Evolutionary conservation across 805 yeast genomes (phyloP).

Genomic region (Kazachstania martiniae): DNA sequence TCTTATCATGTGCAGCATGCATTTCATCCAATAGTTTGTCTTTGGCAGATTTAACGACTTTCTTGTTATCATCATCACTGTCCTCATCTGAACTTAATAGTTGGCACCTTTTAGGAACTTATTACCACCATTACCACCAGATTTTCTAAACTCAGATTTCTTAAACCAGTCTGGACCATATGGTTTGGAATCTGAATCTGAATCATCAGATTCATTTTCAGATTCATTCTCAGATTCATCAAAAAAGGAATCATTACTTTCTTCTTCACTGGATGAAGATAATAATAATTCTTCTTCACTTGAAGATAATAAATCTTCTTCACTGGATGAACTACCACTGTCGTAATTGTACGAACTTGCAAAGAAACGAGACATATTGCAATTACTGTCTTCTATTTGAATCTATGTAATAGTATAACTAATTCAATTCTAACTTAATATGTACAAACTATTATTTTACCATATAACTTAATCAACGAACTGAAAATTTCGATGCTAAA

Average conservation of each 20-base stretch:
- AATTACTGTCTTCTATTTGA: too few species aligned
- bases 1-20: conserved; percentile 49
- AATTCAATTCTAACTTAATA: too few species aligned
- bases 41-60: conserved; percentile 85
- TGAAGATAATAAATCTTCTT: conserved; percentile 34
- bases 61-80: conserved; percentile 59
- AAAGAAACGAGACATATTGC: conserved; percentile 97
- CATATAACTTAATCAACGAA: too few species aligned
- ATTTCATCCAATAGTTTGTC: conserved; percentile 88
- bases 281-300: conserved; percentile 31
- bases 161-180: conserved; percentile 37
- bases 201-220: conserved; percentile 27
- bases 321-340: conserved; percentile 34
- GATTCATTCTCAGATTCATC: conserved; percentile 29
- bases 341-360: conserved; percentile 39
- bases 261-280: conserved; percentile 17
- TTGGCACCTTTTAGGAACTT: conserved; percentile 28
- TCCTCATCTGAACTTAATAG: conserved; percentile 34
- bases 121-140: conserved; percentile 20
- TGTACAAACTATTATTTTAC: too few species aligned
- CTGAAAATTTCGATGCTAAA: too few species aligned
- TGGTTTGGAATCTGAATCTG: conserved; percentile 33
- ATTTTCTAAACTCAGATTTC: conserved; percentile 31
- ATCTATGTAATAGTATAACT: too few species aligned
- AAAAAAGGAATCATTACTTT: conserved; percentile 29